These are phyloP conservation scores for Pichia sp. DNA, from an alignment of 1,139 yeast genomes.

Conservation along the genomic window DNA sequence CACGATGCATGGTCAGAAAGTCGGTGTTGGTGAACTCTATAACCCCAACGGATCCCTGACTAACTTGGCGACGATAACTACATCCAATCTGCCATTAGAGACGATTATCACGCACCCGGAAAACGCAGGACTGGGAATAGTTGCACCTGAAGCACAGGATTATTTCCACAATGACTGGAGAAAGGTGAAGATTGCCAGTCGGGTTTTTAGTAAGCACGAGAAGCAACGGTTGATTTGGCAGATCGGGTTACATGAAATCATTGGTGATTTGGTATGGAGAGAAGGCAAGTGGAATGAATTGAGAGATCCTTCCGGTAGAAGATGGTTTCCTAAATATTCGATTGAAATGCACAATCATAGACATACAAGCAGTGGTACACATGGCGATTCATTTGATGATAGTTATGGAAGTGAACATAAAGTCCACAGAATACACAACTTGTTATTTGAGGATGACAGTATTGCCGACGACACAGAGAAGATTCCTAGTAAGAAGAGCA, in stretches of 20 bases:
- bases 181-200: conserved; percentile 49
- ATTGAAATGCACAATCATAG: background rate
- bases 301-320: conserved; percentile 49
- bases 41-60: background rate
- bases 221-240: conserved; percentile 52
- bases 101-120: background rate
- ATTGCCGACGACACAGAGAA: no score
- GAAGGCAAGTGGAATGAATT: conserved; percentile 63
- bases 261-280: conserved; percentile 67
- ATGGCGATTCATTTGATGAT: background rate
- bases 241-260: conserved; percentile 59
- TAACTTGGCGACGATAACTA: background rate
- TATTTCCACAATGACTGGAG: conserved; percentile 19
- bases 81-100: background rate
- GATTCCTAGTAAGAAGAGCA: background rate
- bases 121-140: conserved; percentile 7
- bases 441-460: conserved; percentile 4
- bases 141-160: background rate
- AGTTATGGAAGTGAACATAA: background rate
- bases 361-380: background rate
- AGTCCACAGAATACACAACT: conserved; percentile 10
- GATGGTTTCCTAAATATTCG: conserved; percentile 51
- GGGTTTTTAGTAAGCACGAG: conserved; percentile 48
- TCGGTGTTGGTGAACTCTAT: background rate
- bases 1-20: conserved; percentile 12